Evolutionary conservation across 1,139 yeast species (phyloP).

Genomic region (Yamadazyma oceani): DNA sequence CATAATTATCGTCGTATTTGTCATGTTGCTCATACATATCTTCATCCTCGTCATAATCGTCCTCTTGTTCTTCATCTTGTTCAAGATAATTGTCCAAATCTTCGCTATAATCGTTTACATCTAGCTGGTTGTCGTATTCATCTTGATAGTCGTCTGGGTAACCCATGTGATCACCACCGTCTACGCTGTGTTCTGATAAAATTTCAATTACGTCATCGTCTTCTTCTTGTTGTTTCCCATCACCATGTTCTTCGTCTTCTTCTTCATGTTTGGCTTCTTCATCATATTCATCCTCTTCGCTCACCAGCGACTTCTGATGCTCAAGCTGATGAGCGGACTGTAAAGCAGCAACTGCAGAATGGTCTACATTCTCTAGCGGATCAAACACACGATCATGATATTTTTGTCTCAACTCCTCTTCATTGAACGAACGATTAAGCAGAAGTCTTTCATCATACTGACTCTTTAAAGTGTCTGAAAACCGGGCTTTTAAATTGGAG

Average conservation of each 20-base stretch:
- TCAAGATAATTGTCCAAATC: constrained; percentile 4
- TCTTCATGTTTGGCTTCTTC: constrained; percentile 5
- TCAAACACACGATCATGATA: constrained; percentile 32
- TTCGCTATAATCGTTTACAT: constrained; percentile 10
- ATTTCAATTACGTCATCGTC: constrained; percentile 7
- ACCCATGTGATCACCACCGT: constrained; percentile 4
- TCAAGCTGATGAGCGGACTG: constrained; percentile 13
- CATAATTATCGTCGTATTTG: neutral
- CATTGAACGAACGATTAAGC: constrained; percentile 29
- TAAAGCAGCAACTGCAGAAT: constrained; percentile 3
- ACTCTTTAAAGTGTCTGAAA: constrained; percentile 34
- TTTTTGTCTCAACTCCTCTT: constrained; percentile 28
- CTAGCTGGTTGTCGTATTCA: constrained; percentile 9
- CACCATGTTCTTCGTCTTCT: constrained; percentile 6
- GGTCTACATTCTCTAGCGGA: constrained; percentile 8
- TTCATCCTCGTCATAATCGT: constrained; percentile 16
- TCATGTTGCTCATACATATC: constrained; percentile 5
- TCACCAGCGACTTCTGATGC: constrained; percentile 8
- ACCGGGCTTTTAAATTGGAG: constrained; percentile 43
- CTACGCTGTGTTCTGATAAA: constrained; percentile 3
- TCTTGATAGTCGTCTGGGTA: constrained; percentile 9
- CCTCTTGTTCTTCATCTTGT: no score
- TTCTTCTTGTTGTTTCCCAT: constrained; percentile 8
- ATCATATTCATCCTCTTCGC: constrained; percentile 12
- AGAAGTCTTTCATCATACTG: constrained; percentile 39